phyloP scores from a whole-genome alignment of 192 early-diverging fungal genomes.

The Coemansia sp. region DNA sequence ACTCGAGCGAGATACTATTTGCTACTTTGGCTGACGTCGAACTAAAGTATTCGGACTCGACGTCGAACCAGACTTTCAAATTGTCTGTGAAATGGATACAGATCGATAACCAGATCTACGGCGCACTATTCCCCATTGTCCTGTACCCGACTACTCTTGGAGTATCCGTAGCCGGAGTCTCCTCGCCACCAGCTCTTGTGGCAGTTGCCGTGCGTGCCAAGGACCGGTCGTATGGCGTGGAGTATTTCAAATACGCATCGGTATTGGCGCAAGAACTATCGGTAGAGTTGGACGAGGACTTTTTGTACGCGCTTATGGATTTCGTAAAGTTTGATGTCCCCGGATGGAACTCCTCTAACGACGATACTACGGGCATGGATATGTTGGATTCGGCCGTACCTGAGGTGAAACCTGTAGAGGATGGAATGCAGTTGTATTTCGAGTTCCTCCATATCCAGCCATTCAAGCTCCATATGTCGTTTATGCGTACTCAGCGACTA shows the following conservation, averaged over 20 bases:
- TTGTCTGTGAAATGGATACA: constrained; percentile 89
- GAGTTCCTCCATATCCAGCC: constrained; percentile 93
- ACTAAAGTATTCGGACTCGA: constrained; percentile 78
- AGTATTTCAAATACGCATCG: constrained; percentile 93
- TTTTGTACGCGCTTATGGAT: constrained; percentile 81
- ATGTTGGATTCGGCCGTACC: constrained; percentile 61
- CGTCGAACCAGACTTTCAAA: constrained; percentile 73
- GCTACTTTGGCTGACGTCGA: constrained; percentile 74
- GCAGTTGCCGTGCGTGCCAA: constrained; percentile 83
- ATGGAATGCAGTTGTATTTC: constrained; percentile 83
- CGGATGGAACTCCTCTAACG: constrained; percentile 3
- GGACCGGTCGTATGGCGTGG: constrained; percentile 91
- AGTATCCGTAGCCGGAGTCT: constrained; percentile 55
- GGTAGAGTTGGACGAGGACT: constrained; percentile 91
- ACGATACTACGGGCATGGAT: constrained; percentile 15
- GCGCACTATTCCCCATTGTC: constrained; percentile 85
- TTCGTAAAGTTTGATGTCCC: constrained; percentile 80
- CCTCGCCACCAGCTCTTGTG: constrained; percentile 61
- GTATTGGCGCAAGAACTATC: constrained; percentile 91
- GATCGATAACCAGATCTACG: constrained; percentile 95
- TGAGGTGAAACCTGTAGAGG: constrained; percentile 67
- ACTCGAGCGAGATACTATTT: constrained; percentile 86
- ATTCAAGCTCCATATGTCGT: constrained; percentile 94
- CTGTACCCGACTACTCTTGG: constrained; percentile 88
- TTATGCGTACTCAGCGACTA: constrained; percentile 69